Conservation (phyloP, 164 flowering plant species). For the Dillenia suffruticosa region DNA sequence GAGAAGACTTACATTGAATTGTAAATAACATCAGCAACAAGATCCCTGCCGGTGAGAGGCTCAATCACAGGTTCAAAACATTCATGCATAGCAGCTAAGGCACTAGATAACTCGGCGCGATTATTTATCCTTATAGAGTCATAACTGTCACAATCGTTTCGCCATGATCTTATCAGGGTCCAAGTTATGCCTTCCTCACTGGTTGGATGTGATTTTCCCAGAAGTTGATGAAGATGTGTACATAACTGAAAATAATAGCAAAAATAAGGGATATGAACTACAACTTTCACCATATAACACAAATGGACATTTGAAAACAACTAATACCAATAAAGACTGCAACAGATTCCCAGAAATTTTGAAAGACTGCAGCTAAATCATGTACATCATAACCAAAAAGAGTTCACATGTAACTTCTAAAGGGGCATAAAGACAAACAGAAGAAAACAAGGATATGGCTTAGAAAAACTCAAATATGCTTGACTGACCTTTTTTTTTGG, state of each 20-base stretch:
- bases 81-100: conserved; percentile 18
- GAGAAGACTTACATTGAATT: conserved; percentile 22
- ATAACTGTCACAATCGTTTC: conserved; percentile 8
- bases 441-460: too few relatives aligned
- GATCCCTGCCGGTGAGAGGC: conserved; percentile 26
- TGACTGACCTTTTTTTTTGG: too few relatives aligned
- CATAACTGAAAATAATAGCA: conserved; percentile 17
- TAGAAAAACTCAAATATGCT: too few relatives aligned
- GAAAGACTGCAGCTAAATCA: too few relatives aligned
- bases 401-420: too few relatives aligned
- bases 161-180: conserved; percentile 21
- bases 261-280: neutral
- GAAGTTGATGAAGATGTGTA: conserved; percentile 19
- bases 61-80: conserved; percentile 28
- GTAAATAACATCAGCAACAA: conserved; percentile 22
- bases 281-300: too few relatives aligned
- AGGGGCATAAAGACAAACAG: too few relatives aligned
- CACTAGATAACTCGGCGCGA: conserved; percentile 12
- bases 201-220: conserved; percentile 23
- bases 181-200: conserved; percentile 22
- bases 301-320: too few relatives aligned
- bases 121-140: conserved; percentile 3
- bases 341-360: too few relatives aligned
- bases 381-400: too few relatives aligned
- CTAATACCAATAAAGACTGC: too few relatives aligned